Evolutionary conservation across 805 yeast species (phyloP), one percentile per base, ranked within the genome.

Genomic region (Cyberlindnera galapagoensis): DNA sequence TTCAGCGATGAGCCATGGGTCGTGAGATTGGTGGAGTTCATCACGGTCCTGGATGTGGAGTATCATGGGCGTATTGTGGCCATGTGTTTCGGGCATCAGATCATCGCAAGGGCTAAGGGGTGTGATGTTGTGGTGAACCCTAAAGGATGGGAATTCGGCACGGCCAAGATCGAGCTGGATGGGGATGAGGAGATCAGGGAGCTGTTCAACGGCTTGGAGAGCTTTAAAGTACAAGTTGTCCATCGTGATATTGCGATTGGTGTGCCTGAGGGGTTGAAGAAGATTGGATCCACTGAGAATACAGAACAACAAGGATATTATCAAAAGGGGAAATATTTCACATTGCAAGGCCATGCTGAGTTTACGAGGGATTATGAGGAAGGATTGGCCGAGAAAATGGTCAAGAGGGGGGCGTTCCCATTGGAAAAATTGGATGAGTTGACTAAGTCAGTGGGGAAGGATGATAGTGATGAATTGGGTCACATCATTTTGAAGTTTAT

Each of bases 271-370:
- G 59, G 62, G 36, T 34, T 58, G 51, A 28, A 45, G 29, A 57
- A 65, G 39, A 58, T 77, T 52, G 81, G 94, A 0, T 54, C 68
- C 6, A 69, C 80, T 7, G 54, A 62, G 1, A 63, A 55, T 24
- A 80, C 94, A 40, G 46, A 57, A 1, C 59, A 71, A 21, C 96
- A 87, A 57, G 94, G 94, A 0, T 58, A 83, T 18, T 70, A 69
- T 34, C 69, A 71, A 24, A 63, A 67, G 1, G 50, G 63, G 15
- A 63, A 67, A 26, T 33, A 81, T 7, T 56, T 87, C 15, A 73
- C 92, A 0, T 71, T 86, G 44, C 97, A 87, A 56, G 95, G 95
- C 1, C 97, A 87, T 49, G 96, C 96, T 0, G 96, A 87, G 52
- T 87, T 83, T 48, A 47, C 59, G 12, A 59, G 95, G 0, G 95